Conservation (phyloP, 768 basidiomycete species). For the Xerocomellus chrysenteron region DNA sequence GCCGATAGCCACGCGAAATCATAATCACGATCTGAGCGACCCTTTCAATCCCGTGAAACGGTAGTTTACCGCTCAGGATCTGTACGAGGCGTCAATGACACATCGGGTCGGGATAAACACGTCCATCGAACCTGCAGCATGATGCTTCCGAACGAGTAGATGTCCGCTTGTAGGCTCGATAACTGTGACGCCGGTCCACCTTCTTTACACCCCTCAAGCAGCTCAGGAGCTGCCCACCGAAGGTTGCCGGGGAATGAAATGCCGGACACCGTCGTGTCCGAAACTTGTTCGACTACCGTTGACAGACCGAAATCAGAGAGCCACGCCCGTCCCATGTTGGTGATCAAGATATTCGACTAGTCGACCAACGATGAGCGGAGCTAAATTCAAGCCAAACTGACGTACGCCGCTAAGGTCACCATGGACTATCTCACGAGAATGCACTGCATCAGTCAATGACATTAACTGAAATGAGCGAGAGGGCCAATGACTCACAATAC, state of each 20-base stretch:
- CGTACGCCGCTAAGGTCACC: slow-evolving; percentile 41
- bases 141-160: slow-evolving; percentile 32
- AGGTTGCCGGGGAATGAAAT: slow-evolving; percentile 24
- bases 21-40: slow-evolving; percentile 25
- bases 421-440: slow-evolving; percentile 31
- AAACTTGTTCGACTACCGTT: slow-evolving; percentile 8
- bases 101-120: neutral
- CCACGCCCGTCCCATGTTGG: slow-evolving; percentile 7
- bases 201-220: slow-evolving; percentile 9
- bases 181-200: neutral
- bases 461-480: neutral
- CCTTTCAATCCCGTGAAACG: slow-evolving; percentile 22
- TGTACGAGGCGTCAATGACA: neutral
- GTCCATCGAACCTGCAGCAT: slow-evolving; percentile 25
- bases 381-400: neutral
- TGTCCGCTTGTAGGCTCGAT: slow-evolving; percentile 16
- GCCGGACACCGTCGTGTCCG: neutral
- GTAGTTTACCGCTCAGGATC: slow-evolving; percentile 25
- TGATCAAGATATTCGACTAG: slow-evolving; percentile 26
- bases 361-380: neutral
- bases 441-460: slow-evolving; percentile 15
- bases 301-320: slow-evolving; percentile 36
- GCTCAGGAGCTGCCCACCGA: slow-evolving; percentile 32
- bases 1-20: slow-evolving; percentile 11
- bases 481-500: slow-evolving; percentile 13